These are phyloP conservation scores for Candida railenensis DNA, from an alignment of 805 yeast genomes.

Conservation along the genomic window DNA sequence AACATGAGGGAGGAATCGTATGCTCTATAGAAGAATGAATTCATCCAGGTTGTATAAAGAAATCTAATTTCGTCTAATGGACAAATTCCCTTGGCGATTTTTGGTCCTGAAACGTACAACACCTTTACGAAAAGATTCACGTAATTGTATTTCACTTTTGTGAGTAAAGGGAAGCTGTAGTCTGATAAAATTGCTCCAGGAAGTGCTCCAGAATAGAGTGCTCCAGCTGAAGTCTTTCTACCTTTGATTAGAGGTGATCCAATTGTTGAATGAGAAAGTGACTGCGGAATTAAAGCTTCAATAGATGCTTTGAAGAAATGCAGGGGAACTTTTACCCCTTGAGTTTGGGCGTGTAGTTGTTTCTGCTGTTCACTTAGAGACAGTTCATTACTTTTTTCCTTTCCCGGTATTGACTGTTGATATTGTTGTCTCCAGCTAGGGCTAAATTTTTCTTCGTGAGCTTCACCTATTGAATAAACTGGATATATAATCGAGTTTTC, in stretches of 20 bases:
- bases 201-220: neutral
- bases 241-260: neutral
- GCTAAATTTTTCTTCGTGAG: neutral
- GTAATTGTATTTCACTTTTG: neutral
- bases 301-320: neutral
- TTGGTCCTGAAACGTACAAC: constrained; percentile 10
- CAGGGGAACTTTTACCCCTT: neutral
- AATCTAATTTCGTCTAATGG: constrained; percentile 25
- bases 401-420: neutral
- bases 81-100: constrained; percentile 24
- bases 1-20: constrained; percentile 27
- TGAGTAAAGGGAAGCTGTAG: neutral
- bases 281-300: neutral
- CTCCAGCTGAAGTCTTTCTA: too few relatives aligned
- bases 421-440: neutral
- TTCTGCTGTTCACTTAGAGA: neutral
- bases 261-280: neutral
- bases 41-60: constrained; percentile 33
- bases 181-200: neutral
- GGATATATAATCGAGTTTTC: constrained; percentile 38
- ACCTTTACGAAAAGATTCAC: neutral
- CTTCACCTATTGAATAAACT: constrained; percentile 23
- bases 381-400: neutral
- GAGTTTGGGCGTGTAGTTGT: neutral
- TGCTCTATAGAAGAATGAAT: constrained; percentile 27